Evolutionary conservation across 1,284 basidiomycete genomes (phyloP).

Genomic region (Bjerkandera adusta): DNA sequence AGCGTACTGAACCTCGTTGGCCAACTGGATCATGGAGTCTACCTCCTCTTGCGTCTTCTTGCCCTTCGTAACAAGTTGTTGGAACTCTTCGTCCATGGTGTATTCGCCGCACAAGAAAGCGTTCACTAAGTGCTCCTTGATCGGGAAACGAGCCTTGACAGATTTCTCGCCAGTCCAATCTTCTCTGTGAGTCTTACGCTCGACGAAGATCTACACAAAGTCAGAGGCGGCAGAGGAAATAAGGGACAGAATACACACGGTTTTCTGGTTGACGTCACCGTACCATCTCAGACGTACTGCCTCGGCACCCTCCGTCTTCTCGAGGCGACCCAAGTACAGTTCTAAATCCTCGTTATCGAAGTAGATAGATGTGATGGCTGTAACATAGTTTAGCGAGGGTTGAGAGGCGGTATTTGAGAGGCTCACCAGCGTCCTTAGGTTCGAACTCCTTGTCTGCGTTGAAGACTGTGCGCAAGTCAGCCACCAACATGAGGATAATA

Average conservation of each 20-base stretch:
- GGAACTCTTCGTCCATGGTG: conserved; percentile 94
- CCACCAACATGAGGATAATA: neutral
- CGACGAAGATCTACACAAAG: conserved; percentile 82
- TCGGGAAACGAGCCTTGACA: conserved; percentile 96
- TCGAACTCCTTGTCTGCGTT: conserved; percentile 96
- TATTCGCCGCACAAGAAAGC: conserved; percentile 89
- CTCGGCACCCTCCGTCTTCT: conserved; percentile 99
- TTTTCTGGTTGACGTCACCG: conserved; percentile 85
- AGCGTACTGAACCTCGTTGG: conserved; percentile 94
- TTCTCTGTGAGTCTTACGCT: conserved; percentile 98
- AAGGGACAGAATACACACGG: conserved; percentile 40
- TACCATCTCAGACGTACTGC: conserved; percentile 98
- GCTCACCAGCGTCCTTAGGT: conserved; percentile 78
- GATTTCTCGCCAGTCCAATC: conserved; percentile 99
- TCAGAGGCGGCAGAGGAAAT: conserved; percentile 3
- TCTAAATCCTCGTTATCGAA: conserved; percentile 96
- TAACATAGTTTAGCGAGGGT: neutral
- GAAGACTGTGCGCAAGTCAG: conserved; percentile 63
- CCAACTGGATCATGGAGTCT: conserved; percentile 94
- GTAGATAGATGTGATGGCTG: conserved; percentile 86
- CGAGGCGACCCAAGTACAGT: conserved; percentile 94
- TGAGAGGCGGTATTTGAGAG: neutral
- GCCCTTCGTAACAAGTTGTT: conserved; percentile 84
- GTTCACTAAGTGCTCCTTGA: conserved; percentile 95
- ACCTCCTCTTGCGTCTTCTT: conserved; percentile 95